Evolutionary conservation across 805 yeast genomes (phyloP), one percentile per base, ranked within the genome.

Genomic region (Candida ipomoeae): DNA sequence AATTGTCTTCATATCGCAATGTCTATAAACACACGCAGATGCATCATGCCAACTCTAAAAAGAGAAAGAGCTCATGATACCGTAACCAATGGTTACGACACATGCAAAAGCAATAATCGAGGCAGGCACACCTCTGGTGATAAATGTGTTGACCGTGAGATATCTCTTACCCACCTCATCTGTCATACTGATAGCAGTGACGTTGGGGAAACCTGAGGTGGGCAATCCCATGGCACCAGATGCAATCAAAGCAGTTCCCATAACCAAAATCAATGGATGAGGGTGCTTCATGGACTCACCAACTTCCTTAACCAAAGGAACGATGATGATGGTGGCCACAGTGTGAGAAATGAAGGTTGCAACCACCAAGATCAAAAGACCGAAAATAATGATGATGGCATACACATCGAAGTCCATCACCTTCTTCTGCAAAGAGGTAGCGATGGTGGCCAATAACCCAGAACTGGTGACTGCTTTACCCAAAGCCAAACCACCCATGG

Each of bases 401-500:
- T 86, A 89, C 37, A 89, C 66, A 6, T 89, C 82, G 54, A 87
- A 78, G 32, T 78, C 83, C 50, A 77, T 78, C n/a, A 92, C 87
- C 51, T 78, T 69, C 1, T 67, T 61, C 62, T 87, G 89, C 51
- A 94, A 87, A 1, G 74, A 65, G 2, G 70, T 57, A 0, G 99
- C 98, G 52, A 91, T 84, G 0, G 92, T 84, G 6, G 82, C 77
- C 50, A 92, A 75, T 49, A 92, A 73, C 0, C 98, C 98, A 1
- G 96, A 89, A 7, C 94, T 84, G 1, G 96, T 83, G 1, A 92
- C 98, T 0, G 96, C 96, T 65, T 89, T 90, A 50, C 99, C 99
- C 46, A 92, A 74, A 0, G 97, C 96, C 47, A 92, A 81, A 54
- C 99, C 99, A 32, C 99, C 99, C 99, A 92, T 94, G 3, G 98